Conservation (phyloP, 2,329 filamentous ascomycete species). For the Claviceps humidiphila region DNA sequence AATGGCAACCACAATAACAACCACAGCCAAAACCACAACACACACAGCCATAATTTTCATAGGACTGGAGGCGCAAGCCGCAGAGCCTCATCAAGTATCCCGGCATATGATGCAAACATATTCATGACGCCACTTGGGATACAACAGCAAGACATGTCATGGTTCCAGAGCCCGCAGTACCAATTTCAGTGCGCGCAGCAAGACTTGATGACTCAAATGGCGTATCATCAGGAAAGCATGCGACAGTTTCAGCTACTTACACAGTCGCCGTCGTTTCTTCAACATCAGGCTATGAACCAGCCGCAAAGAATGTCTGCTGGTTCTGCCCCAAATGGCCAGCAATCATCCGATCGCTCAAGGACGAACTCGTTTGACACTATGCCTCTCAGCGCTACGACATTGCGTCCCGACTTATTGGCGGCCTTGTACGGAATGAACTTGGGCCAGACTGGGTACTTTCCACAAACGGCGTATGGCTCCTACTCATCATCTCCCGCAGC, state of each 20-base stretch:
- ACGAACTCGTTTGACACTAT: conserved; percentile 52
- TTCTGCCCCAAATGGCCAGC: conserved; percentile 14
- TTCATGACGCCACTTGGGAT: conserved; percentile 31
- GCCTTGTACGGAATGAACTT: conserved; percentile 31
- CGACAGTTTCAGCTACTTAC: conserved; percentile 23
- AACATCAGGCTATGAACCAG: conserved; percentile 24
- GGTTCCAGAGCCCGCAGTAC: conserved; percentile 32
- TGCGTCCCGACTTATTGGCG: conserved; percentile 41
- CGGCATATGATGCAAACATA: conserved; percentile 35
- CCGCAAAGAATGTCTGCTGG: conserved; percentile 17
- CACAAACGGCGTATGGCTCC: conserved; percentile 34
- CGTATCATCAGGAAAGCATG: conserved; percentile 23
- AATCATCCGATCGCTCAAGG: conserved; percentile 37
- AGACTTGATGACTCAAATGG: conserved; percentile 28
- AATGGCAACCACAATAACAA: conserved; percentile 25
- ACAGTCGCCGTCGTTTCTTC: conserved; percentile 20
- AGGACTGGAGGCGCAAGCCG: conserved; percentile 26
- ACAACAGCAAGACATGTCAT: conserved; percentile 32
- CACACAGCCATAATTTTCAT: conserved; percentile 24
- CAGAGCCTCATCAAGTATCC: conserved; percentile 39
- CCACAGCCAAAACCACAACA: conserved; percentile 22
- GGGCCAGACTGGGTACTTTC: conserved; percentile 30
- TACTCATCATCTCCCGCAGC: conserved; percentile 45
- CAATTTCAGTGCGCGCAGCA: conserved; percentile 29
- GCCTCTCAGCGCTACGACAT: conserved; percentile 39